Evolutionary conservation across 805 yeast species (phyloP).

Genomic region (Vanderwaltozyma verrucispora): DNA sequence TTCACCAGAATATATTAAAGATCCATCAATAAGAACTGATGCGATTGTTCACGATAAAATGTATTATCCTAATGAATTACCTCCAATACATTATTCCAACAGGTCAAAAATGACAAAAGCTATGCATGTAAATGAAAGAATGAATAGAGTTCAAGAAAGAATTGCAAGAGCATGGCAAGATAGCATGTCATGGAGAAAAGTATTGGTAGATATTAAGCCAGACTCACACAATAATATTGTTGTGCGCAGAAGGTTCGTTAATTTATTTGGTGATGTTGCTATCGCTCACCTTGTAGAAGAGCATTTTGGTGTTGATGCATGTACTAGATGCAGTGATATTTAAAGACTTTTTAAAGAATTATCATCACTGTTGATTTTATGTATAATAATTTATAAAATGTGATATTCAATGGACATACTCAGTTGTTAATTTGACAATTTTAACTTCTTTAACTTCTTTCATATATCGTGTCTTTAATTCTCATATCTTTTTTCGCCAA

Average conservation of each 20-base stretch:
- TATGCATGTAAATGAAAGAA: constrained; percentile 25
- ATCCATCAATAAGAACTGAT: constrained; percentile 55
- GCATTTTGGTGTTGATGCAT: constrained; percentile 28
- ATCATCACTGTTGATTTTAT: no score
- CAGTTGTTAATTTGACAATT: no score
- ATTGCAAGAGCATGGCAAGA: constrained; percentile 84
- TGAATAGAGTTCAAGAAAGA: constrained; percentile 40
- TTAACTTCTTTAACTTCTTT: no score
- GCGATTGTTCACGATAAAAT: constrained; percentile 75
- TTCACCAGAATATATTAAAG: constrained; percentile 47
- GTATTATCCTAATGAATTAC: constrained; percentile 56
- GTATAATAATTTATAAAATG: no score
- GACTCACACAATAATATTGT: constrained; percentile 91
- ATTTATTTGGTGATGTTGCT: constrained; percentile 93
- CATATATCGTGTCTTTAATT: no score
- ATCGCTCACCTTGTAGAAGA: constrained; percentile 67
- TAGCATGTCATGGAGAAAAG: constrained; percentile 81
- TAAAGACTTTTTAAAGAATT: no score
- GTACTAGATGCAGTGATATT: constrained; percentile 6
- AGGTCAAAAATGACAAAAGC: constrained; percentile 20
- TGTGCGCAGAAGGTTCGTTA: constrained; percentile 68
- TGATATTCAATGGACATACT: no score
- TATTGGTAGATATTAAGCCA: constrained; percentile 68
- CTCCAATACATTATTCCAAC: constrained; percentile 36
- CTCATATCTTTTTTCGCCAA: no score